These are phyloP conservation scores for Casuarina equisetifolia DNA, from an alignment of 306 rosid genomes.

Conservation along the genomic window DNA sequence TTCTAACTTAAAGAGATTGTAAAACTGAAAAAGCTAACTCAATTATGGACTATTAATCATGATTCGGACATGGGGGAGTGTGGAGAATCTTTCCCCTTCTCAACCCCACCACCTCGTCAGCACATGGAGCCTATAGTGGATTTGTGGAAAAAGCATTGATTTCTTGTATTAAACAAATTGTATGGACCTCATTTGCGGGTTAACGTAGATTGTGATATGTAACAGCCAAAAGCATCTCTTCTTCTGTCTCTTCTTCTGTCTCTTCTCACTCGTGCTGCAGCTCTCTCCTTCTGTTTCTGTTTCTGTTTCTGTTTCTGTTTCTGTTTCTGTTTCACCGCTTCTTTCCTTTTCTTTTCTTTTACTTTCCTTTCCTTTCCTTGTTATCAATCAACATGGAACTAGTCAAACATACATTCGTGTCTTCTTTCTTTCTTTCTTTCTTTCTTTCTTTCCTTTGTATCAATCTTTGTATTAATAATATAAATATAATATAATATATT, in stretches of 20 bases:
- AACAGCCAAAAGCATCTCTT: background rate
- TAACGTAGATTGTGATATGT: background rate
- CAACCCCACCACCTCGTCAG: conserved; percentile 26
- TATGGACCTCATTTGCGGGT: background rate
- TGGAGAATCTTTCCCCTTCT: conserved; percentile 1
- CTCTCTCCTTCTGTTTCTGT: no score
- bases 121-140: conserved; percentile 26
- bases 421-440: no score
- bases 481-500: no score
- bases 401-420: no score
- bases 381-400: no score
- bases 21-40: conserved; percentile 17
- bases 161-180: background rate
- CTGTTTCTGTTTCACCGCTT: no score
- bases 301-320: no score
- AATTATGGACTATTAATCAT: conserved; percentile 17
- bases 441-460: no score
- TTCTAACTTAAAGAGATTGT: conserved; percentile 12
- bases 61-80: conserved; percentile 28
- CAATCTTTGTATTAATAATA: no score
- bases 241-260: background rate
- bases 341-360: no score
- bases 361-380: no score
- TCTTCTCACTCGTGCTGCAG: background rate
- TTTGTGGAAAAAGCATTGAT: background rate